Conservation (phyloP, 495 filamentous ascomycete genomes). For the Lindgomyces ingoldianus region DNA sequence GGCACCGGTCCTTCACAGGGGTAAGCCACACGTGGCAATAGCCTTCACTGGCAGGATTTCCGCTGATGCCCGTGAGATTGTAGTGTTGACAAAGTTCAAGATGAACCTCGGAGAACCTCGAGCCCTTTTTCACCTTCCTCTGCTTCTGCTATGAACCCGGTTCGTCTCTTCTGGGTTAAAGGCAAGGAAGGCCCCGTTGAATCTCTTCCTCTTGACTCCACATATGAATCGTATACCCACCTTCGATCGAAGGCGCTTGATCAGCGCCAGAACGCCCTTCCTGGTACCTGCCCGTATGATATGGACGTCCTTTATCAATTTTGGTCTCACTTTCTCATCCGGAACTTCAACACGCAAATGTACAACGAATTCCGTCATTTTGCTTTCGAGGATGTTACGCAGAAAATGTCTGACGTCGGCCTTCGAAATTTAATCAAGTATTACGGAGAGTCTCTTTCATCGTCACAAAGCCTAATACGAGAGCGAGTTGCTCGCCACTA, state of each 20-base stretch:
- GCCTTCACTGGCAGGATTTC: slow-evolving; percentile 21
- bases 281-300: slow-evolving; percentile 56
- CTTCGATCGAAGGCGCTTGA: slow-evolving; percentile 60
- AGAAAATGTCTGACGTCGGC: slow-evolving; percentile 53
- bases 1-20: slow-evolving; percentile 37
- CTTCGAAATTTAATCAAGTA: slow-evolving; percentile 59
- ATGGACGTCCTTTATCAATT: slow-evolving; percentile 72
- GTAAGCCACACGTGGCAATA: slow-evolving; percentile 27
- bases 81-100: slow-evolving; percentile 30
- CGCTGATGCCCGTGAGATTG: slow-evolving; percentile 32
- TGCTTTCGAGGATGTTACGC: slow-evolving; percentile 66
- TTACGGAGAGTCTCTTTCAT: slow-evolving; percentile 59
- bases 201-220: slow-evolving; percentile 48
- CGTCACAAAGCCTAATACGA: slow-evolving; percentile 52
- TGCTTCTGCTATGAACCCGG: slow-evolving; percentile 15
- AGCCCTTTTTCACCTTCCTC: slow-evolving; percentile 17
- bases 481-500: slow-evolving; percentile 57
- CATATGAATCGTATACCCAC: slow-evolving; percentile 56
- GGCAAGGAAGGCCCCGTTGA: slow-evolving; percentile 48
- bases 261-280: slow-evolving; percentile 54
- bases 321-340: slow-evolving; percentile 75
- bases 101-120: slow-evolving; percentile 16
- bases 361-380: slow-evolving; percentile 75
- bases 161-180: slow-evolving; percentile 53
- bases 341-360: slow-evolving; percentile 75